Evolutionary conservation across 176 grass and related monocot genomes (phyloP), one percentile per base, ranked within the genome.

Genomic region (Paspalum vaginatum): DNA sequence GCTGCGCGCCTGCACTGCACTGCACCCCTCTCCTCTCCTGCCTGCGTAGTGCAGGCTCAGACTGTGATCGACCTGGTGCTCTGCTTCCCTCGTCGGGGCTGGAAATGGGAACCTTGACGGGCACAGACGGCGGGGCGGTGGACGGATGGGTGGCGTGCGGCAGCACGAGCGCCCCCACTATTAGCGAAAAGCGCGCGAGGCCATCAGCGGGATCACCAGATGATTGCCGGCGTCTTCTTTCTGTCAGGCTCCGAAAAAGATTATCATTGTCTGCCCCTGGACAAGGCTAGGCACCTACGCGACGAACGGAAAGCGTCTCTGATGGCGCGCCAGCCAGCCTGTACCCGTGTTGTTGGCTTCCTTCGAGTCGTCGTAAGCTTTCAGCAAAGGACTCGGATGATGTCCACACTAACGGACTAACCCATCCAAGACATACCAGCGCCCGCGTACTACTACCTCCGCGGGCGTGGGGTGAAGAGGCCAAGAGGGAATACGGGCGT

Each of bases 131-230:
- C 16, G 15, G 5, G 16, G 5, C 42, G 42, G 5, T 43, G 42
- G 51, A 53, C 18, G 17, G 24, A 64, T 10, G 27, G 59, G 40
- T 16, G 45, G 65, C 79, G 64, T 77, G 72, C 58, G 59, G 21
- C 79, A 65, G 79, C 73, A 72, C 37, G 79, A 78, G 58, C 39
- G 66, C 74, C 71, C 80, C 80, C 86, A 66, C 86, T 56, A n/a
- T 73, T 72, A 48, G 49, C 80, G 58, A 78, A 86, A 87, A 62
- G 43, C 20, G 20, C 10, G 0, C 2, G 65, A 67, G 26, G 50
- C 12, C 18, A 20, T 50, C 13, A 20, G 42, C 44, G 15, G 3
- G 32, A 32, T 32, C 32, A 51, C 53, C 18, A 22, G 74, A 18
- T 18, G 46, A 63, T 71, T 72, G 46, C 22, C 45, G 2, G 18